phyloP scores from a whole-genome alignment of 768 basidiomycete genomes.

The Pisolithus sp. region DNA sequence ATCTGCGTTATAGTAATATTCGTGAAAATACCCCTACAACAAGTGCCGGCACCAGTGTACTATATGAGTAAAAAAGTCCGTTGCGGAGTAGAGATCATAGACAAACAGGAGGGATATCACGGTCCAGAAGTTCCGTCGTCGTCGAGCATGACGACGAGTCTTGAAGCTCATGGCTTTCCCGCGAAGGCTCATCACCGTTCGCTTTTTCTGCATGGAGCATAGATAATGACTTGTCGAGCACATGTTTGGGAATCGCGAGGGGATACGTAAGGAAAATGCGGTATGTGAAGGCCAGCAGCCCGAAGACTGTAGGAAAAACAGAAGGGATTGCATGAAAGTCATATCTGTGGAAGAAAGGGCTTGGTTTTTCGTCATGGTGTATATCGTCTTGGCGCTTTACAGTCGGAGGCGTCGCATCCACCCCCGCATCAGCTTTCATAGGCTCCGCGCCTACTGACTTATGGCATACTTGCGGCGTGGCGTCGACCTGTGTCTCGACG shows the following conservation, averaged over 20 bases:
- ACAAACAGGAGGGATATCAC: constrained; percentile 42
- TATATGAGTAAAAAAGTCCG: constrained; percentile 37
- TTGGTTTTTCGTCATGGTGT: constrained; percentile 16
- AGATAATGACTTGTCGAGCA: constrained; percentile 31
- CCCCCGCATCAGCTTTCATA: constrained; percentile 23
- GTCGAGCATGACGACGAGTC: constrained; percentile 19
- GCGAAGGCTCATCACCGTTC: constrained; percentile 21
- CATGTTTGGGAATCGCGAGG: constrained; percentile 41
- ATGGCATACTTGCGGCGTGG: constrained; percentile 31
- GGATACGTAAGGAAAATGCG: constrained; percentile 45
- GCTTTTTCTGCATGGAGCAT: constrained; percentile 26
- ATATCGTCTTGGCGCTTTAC: constrained; percentile 18
- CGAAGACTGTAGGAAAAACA: constrained; percentile 23
- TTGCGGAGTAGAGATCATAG: constrained; percentile 37
- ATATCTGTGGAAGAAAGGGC: constrained; percentile 20
- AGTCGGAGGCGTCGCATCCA: constrained; percentile 26
- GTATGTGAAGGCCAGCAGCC: constrained; percentile 43
- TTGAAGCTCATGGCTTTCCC: constrained; percentile 26
- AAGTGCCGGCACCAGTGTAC: constrained; percentile 41
- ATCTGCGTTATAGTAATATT: constrained; percentile 31
- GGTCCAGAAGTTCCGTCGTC: constrained; percentile 22
- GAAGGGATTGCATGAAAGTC: constrained; percentile 29
- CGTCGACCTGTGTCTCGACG: constrained; percentile 41
- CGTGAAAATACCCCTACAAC: constrained; percentile 37
- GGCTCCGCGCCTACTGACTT: constrained; percentile 25